Evolutionary conservation across 768 basidiomycete genomes (phyloP).

Genomic region (Exidia glandulosa): DNA sequence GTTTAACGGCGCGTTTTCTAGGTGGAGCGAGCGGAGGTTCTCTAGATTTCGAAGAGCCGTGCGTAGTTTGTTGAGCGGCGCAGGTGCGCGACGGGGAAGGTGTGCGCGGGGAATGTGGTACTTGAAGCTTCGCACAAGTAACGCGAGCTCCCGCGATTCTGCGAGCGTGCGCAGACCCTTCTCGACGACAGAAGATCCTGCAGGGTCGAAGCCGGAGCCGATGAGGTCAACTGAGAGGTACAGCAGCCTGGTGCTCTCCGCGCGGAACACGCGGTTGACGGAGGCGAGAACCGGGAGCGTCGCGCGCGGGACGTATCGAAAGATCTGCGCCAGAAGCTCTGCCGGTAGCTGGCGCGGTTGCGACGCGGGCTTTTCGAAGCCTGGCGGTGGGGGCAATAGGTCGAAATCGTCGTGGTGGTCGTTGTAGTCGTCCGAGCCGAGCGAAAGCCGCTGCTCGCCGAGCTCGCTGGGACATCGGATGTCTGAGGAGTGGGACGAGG

Average conservation of each 20-base stretch:
- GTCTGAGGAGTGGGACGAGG: background rate
- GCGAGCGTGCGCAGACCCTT: background rate
- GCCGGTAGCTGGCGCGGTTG: background rate
- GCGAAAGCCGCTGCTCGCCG: background rate
- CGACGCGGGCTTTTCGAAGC: background rate
- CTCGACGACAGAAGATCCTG: background rate
- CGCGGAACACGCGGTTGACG: background rate
- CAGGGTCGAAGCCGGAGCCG: background rate
- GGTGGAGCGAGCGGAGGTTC: background rate
- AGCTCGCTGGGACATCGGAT: background rate
- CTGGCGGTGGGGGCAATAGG: background rate
- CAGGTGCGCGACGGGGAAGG: background rate
- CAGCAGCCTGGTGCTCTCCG: background rate
- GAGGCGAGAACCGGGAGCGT: background rate
- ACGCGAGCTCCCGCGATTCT: background rate
- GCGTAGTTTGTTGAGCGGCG: background rate
- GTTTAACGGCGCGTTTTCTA: background rate
- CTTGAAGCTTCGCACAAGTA: background rate
- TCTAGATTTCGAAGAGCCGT: background rate
- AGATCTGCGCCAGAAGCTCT: background rate
- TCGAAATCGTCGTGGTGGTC: background rate
- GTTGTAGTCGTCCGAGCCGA: background rate
- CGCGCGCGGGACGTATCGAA: background rate
- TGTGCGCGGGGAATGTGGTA: background rate
- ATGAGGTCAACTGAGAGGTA: background rate